phyloP scores from a whole-genome alignment of 1,284 basidiomycete genomes.

The Butyriboletus appendiculatus region DNA sequence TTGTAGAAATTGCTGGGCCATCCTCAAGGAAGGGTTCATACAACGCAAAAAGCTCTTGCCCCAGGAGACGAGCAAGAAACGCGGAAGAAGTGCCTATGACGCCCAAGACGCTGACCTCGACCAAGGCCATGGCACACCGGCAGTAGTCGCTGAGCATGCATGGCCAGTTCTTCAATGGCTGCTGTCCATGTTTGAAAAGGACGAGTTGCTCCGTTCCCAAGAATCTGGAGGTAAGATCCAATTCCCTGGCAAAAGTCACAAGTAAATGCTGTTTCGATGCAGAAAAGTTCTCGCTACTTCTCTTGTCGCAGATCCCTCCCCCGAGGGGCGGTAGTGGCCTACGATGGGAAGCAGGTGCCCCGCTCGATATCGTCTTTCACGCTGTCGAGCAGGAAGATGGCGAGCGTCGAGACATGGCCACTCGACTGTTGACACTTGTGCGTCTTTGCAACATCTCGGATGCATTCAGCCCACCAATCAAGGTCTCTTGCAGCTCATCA shows the following conservation, averaged over 20 bases:
- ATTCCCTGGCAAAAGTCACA: background rate
- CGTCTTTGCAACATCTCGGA: conserved; percentile 16
- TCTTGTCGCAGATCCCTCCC: conserved; percentile 66
- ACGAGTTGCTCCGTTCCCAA: conserved; percentile 45
- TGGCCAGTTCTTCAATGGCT: conserved; percentile 70
- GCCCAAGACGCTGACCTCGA: conserved; percentile 29
- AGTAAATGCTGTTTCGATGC: conserved; percentile 11
- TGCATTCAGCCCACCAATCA: background rate
- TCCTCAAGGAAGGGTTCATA: conserved; percentile 57
- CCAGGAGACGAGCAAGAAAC: conserved; percentile 36
- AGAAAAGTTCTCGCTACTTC: conserved; percentile 59
- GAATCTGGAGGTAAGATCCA: conserved; percentile 25
- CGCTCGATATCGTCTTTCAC: conserved; percentile 57
- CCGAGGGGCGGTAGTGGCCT: conserved; percentile 47
- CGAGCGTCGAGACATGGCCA: conserved; percentile 45
- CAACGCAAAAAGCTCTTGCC: conserved; percentile 36
- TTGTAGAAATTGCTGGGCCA: conserved; percentile 60
- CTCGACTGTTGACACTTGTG: conserved; percentile 54
- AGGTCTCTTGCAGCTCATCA: conserved; percentile 47
- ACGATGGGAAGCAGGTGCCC: conserved; percentile 59
- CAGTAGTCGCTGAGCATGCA: conserved; percentile 54
- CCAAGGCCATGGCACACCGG: conserved; percentile 30
- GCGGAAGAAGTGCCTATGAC: conserved; percentile 22
- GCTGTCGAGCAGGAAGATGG: conserved; percentile 48
- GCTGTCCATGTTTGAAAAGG: conserved; percentile 62